Percentiles rank a stretch among this genome's conserved stretches.
These are phyloP conservation scores for Chalciporus pseudorubinellus DNA, from an alignment of 768 basidiomycete genomes.

Conservation along the genomic window DNA sequence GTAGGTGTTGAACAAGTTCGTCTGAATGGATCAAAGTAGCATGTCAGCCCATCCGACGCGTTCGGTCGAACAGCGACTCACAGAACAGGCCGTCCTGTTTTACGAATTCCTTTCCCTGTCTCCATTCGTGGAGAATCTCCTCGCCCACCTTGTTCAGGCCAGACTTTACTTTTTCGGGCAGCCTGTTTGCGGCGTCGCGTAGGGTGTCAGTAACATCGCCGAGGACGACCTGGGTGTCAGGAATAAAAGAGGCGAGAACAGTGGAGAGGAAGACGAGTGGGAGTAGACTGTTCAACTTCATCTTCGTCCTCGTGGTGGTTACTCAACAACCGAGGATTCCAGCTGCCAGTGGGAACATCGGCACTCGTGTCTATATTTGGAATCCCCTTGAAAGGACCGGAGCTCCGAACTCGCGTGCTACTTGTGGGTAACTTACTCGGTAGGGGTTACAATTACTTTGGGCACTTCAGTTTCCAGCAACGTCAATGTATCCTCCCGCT, in stretches of 20 bases:
- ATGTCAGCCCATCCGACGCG: conserved; percentile 1
- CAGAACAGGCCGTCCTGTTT: conserved; percentile 71
- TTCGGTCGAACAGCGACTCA: conserved; percentile 37
- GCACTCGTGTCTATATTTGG: background rate
- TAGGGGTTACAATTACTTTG: too few relatives aligned
- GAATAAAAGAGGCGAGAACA: conserved; percentile 38
- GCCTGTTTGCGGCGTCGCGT: conserved; percentile 30
- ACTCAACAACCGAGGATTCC: background rate
- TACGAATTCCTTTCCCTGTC: conserved; percentile 62
- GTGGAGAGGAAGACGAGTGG: conserved; percentile 36
- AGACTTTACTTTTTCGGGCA: conserved; percentile 43
- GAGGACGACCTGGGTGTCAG: conserved; percentile 46
- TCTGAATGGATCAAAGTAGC: conserved; percentile 34
- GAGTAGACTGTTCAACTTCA: conserved; percentile 39
- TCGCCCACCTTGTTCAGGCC: conserved; percentile 42
- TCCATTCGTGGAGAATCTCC: conserved; percentile 59
- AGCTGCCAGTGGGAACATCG: background rate
- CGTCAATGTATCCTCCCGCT: background rate
- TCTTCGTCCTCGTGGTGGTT: conserved; percentile 24
- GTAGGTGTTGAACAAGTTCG: conserved; percentile 59
- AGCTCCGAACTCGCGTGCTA: too few relatives aligned
- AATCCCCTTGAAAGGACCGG: background rate
- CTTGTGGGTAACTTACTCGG: too few relatives aligned
- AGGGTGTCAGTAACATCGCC: conserved; percentile 25
- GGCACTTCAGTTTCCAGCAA: background rate